Evolutionary conservation across 2,329 filamentous ascomycete genomes (phyloP).

Genomic region (Dactylellina drechsleri): DNA sequence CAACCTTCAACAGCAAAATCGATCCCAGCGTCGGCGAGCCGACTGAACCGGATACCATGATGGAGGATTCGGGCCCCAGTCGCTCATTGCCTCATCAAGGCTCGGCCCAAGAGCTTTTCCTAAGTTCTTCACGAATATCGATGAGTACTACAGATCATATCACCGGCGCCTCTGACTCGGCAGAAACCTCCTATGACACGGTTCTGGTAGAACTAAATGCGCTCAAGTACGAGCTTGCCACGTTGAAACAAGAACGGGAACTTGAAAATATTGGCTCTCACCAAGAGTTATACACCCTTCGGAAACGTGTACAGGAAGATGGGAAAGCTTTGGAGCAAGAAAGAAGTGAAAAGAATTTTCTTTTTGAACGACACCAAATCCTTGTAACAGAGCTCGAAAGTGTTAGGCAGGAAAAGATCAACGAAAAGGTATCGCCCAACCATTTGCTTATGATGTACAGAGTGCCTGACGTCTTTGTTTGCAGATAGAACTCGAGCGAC

Average conservation of each 20-base stretch:
- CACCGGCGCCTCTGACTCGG: neutral
- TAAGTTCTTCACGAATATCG: neutral
- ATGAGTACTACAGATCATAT: constrained; percentile 2
- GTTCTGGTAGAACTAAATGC: constrained; percentile 75
- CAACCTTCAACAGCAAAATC: too few species aligned
- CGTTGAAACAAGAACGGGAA: constrained; percentile 86
- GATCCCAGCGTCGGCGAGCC: neutral
- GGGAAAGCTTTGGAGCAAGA: constrained; percentile 68
- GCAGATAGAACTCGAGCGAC: constrained; percentile 26
- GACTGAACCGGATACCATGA: neutral
- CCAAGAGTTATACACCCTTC: constrained; percentile 82
- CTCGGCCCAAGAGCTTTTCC: neutral
- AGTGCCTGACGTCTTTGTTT: neutral
- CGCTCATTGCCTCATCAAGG: neutral
- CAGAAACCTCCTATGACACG: constrained; percentile 40
- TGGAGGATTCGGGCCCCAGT: neutral
- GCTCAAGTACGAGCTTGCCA: constrained; percentile 86
- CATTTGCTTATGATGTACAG: neutral
- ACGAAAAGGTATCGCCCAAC: constrained; percentile 27
- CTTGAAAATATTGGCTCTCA: constrained; percentile 80
- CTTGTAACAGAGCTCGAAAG: constrained; percentile 35
- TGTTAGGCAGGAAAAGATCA: constrained; percentile 30
- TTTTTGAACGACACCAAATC: constrained; percentile 46
- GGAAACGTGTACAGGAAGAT: constrained; percentile 84
- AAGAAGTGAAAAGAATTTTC: constrained; percentile 49